Percentiles rank a stretch among this genome's conserved stretches.
These are phyloP conservation scores for Rhodamnia argentea DNA, from an alignment of 345 rosid species.

Conservation along the genomic window DNA sequence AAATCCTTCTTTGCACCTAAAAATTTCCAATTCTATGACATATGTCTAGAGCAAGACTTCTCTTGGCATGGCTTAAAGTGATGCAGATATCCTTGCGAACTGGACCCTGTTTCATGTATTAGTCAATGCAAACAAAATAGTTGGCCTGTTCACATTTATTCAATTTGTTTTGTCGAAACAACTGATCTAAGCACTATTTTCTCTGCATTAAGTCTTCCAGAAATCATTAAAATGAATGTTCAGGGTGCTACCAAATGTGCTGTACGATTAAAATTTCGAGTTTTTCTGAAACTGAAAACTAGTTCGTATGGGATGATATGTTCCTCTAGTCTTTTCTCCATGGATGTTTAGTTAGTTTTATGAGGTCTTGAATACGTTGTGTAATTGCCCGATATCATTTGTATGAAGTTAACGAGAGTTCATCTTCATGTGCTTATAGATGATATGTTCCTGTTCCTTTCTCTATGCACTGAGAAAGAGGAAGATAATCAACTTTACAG, in stretches of 20 bases:
- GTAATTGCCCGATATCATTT: not conserved
- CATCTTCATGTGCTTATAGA: slow-evolving; percentile 26
- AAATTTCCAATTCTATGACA: not conserved
- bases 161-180: not conserved
- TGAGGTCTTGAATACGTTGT: not conserved
- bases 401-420: not conserved
- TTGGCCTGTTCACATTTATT: not conserved
- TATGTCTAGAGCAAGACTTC: not conserved
- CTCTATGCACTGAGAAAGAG: slow-evolving; percentile 56
- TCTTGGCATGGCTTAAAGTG: not conserved
- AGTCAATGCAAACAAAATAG: not conserved
- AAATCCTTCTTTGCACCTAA: not conserved
- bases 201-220: not conserved
- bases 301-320: not conserved
- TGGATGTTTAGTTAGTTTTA: not conserved
- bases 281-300: not conserved
- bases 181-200: not conserved
- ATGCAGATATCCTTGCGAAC: not conserved
- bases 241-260: not conserved
- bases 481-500: slow-evolving; percentile 57
- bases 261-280: not conserved
- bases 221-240: not conserved
- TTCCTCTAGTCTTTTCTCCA: not conserved
- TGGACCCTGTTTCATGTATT: not conserved
- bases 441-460: slow-evolving; percentile 67